Evolutionary conservation across 2,329 filamentous ascomycete species (phyloP), one percentile per base, ranked within the genome.

Genomic region (Colletotrichum sp.): DNA sequence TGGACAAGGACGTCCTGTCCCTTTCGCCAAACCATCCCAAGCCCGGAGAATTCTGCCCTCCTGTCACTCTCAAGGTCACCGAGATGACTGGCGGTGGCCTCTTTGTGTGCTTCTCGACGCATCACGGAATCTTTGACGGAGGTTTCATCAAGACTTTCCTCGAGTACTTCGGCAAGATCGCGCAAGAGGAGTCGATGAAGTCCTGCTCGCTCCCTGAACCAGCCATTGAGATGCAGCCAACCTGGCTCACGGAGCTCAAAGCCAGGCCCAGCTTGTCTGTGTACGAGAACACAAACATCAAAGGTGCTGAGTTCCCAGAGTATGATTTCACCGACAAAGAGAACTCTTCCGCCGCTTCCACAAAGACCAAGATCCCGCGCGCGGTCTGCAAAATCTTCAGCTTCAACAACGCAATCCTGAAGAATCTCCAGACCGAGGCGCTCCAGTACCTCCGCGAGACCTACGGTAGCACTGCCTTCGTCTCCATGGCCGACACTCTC

Each of bases 61-160:
- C 72, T 4, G 36, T 76, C 13, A 76, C 74, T 0, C 12, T 76
- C 3, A 70, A 71, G 43, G 8, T 75, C 4, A 71, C 71, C 0
- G 61, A 65, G 14, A 21, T 71, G 18, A 7, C 9, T 39, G 28
- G 16, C 0, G 66, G 36, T 4, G 74, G 74, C 1, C 26, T 76
- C 6, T 67, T 76, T 3, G 28, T 71, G 5, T 76, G 82, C 79
- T 86, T 87, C 79, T 86, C 84, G 24, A 86, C 85, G 6, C 85
- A 85, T 14, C 84, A 83, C 9, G 82, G 82, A 9, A 84, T 84
- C 78, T 82, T 82, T 13, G 74, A 76, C 4, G 66, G 71, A 1
- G 48, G 71, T 1, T 75, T 76, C 21, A 67, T 76, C 67, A 65
- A 48, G 26, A 36, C 72, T 0, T 75, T 75, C 26, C 14, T 76